Evolutionary conservation across 176 grass and related monocot species (phyloP).

Genomic region (Echinochloa phyllopogon): DNA sequence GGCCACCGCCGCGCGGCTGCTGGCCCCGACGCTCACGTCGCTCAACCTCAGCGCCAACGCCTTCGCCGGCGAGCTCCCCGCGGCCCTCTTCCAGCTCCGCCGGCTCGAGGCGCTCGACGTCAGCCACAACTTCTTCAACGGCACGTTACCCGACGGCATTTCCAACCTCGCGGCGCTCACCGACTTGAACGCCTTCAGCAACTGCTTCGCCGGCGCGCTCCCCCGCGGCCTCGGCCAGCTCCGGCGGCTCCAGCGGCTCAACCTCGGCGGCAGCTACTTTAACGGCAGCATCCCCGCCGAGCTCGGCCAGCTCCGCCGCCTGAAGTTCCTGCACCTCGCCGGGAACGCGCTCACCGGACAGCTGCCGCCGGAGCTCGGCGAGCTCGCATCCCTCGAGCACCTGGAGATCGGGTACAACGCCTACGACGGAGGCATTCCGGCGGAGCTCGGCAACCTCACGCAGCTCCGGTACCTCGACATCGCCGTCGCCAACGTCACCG

Average conservation of each 20-base stretch:
- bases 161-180: conserved; percentile 46
- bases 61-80: conserved; percentile 57
- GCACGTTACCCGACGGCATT: conserved; percentile 61
- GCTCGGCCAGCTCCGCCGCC: conserved; percentile 33
- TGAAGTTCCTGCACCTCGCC: conserved; percentile 71
- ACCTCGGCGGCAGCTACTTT: conserved; percentile 85
- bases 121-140: conserved; percentile 85
- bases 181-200: conserved; percentile 74
- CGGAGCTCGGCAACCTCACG: conserved; percentile 47
- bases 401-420: conserved; percentile 84
- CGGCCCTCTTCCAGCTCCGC: conserved; percentile 59
- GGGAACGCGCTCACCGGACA: conserved; percentile 65
- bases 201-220: conserved; percentile 69
- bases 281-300: conserved; percentile 59
- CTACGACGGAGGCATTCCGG: conserved; percentile 45
- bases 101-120: conserved; percentile 64
- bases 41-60: conserved; percentile 81
- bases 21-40: conserved; percentile 53
- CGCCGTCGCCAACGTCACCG: conserved; percentile 63
- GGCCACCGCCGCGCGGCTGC: conserved; percentile 55
- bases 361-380: conserved; percentile 60
- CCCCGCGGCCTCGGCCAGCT: conserved; percentile 57
- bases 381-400: conserved; percentile 49
- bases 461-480: conserved; percentile 72
- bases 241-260: conserved; percentile 50